phyloP scores from a whole-genome alignment of 441 rosid genomes.

The Gossypium aridum region DNA sequence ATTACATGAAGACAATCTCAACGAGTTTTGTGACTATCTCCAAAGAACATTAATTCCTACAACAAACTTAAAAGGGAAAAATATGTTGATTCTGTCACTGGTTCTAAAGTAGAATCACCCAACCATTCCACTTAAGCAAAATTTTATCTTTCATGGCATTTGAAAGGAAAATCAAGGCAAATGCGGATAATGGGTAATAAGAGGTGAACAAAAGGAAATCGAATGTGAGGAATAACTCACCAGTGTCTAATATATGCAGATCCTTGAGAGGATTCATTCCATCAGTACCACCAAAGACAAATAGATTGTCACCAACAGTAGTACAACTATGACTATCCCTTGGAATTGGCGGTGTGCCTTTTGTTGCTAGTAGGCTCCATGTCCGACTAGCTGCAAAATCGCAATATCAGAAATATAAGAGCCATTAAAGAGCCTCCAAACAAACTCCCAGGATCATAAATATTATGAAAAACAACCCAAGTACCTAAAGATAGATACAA shows the following conservation, averaged over 20 bases:
- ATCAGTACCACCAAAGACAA: slow-evolving; percentile 91
- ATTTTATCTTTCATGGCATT: neutral
- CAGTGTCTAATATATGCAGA: slow-evolving; percentile 72
- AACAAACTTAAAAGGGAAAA: neutral
- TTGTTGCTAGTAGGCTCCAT: slow-evolving; percentile 77
- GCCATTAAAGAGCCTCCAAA: neutral
- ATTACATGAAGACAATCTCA: neutral
- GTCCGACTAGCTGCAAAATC: slow-evolving; percentile 55
- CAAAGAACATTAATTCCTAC: neutral
- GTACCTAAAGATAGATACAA: neutral
- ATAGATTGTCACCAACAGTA: slow-evolving; percentile 62
- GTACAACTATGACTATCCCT: slow-evolving; percentile 94
- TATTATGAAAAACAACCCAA: neutral
- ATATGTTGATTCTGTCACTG: neutral
- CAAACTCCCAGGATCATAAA: neutral
- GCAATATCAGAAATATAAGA: slow-evolving; percentile 9
- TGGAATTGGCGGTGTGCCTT: slow-evolving; percentile 71
- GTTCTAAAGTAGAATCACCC: neutral
- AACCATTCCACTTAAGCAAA: neutral
- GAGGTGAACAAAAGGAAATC: neutral
- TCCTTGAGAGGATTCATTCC: slow-evolving; percentile 76
- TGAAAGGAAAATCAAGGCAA: neutral
- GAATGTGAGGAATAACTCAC: slow-evolving; percentile 37
- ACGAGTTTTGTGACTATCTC: neutral
- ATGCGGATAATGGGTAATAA: neutral